Conservation (phyloP, 208 protist genomes). For the Crithidia bombi region DNA sequence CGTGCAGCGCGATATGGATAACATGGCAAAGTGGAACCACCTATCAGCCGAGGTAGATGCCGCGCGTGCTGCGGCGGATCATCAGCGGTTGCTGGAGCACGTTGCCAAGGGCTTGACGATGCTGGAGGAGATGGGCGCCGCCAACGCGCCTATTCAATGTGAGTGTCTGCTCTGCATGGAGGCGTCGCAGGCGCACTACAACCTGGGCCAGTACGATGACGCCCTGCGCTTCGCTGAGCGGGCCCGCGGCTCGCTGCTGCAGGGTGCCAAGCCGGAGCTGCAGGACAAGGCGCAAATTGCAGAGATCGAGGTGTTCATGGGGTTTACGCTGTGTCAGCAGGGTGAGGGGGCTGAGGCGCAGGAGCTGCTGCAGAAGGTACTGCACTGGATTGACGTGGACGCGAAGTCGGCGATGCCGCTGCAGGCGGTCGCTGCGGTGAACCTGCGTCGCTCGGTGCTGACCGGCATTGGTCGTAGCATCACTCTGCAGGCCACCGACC, state of each 20-base stretch:
- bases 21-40: slow-evolving; percentile 72
- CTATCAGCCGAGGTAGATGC: slow-evolving; percentile 64
- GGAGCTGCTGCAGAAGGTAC: slow-evolving; percentile 65
- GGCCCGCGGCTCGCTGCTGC: slow-evolving; percentile 56
- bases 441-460: slow-evolving; percentile 82
- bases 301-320: slow-evolving; percentile 81
- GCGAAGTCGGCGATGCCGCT: slow-evolving; percentile 83
- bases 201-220: slow-evolving; percentile 57
- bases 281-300: slow-evolving; percentile 78
- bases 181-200: slow-evolving; percentile 84
- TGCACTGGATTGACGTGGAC: slow-evolving; percentile 88
- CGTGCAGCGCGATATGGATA: slow-evolving; percentile 75
- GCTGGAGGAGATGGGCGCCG: slow-evolving; percentile 67
- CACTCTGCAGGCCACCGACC: slow-evolving; percentile 39
- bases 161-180: slow-evolving; percentile 87
- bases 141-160: slow-evolving; percentile 85
- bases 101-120: slow-evolving; percentile 65
- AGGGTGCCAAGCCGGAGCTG: slow-evolving; percentile 40
- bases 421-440: slow-evolving; percentile 85
- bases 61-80: slow-evolving; percentile 41
- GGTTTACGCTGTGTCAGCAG: slow-evolving; percentile 58
- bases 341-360: slow-evolving; percentile 57
- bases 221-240: slow-evolving; percentile 52
- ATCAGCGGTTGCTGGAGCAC: slow-evolving; percentile 48
- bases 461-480: slow-evolving; percentile 70